Percentiles rank a stretch among this genome's conserved stretches.
phyloP scores from a whole-genome alignment of 1,284 basidiomycete genomes.

The Puccinia hordei region DNA sequence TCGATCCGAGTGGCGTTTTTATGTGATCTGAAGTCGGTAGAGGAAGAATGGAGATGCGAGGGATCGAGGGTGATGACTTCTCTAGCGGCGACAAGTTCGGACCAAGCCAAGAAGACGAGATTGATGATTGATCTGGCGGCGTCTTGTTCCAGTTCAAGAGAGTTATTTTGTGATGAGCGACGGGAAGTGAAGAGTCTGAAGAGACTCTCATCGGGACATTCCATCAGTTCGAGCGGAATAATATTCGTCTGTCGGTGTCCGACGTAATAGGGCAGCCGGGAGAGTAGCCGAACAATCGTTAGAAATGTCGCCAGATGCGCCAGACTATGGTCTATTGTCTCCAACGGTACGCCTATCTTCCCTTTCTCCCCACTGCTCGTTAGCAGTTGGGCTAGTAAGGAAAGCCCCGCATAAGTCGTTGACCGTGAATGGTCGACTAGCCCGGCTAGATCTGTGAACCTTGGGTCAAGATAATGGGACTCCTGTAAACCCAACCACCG shows the following conservation, averaged over 20 bases:
- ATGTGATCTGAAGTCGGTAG: background rate
- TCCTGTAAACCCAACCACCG: background rate
- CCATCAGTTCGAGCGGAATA: constrained; percentile 7
- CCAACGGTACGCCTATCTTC: background rate
- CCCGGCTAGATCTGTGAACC: background rate
- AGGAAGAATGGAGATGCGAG: background rate
- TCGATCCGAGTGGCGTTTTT: background rate
- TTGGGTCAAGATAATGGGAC: constrained; percentile 3
- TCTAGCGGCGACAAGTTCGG: constrained; percentile 34
- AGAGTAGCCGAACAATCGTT: constrained; percentile 5
- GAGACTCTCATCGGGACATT: constrained; percentile 11
- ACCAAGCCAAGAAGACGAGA: constrained; percentile 9
- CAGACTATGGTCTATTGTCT: constrained; percentile 27
- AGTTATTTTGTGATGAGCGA: too few relatives aligned
- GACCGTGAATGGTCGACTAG: constrained; percentile 28
- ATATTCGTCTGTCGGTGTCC: background rate
- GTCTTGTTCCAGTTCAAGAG: background rate
- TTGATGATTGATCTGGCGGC: background rate
- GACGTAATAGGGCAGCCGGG: background rate
- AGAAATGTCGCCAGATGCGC: constrained; percentile 17
- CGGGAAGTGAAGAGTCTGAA: constrained; percentile 9
- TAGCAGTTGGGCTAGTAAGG: constrained; percentile 19
- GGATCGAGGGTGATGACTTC: constrained; percentile 18
- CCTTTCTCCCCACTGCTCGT: background rate
- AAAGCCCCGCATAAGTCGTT: constrained; percentile 2